A percentile compares a stretch with the other conserved stretches of the same genome.
Conservation (phyloP, 164 flowering plant species). For the Berberis thunbergii region DNA sequence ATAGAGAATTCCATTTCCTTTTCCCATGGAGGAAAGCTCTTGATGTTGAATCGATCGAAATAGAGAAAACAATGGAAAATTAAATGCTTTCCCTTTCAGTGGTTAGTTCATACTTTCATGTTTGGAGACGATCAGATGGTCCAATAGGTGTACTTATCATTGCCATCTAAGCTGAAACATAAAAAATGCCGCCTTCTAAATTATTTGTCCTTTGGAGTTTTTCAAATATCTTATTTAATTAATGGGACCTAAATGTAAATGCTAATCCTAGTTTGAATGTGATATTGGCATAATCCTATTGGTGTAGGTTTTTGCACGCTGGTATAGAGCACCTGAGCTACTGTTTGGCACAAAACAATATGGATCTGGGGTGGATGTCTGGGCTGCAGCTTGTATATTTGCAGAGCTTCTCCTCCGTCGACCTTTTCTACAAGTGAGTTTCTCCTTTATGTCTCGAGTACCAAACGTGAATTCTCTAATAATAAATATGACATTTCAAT, state of each 20-base stretch:
- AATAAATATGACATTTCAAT: too few species aligned
- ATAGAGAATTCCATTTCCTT: too few species aligned
- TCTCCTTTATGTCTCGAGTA: not conserved
- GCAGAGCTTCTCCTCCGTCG: constrained; percentile 95
- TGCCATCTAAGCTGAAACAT: too few species aligned
- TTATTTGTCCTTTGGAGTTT: not conserved
- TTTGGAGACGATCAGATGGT: too few species aligned
- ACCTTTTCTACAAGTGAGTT: constrained; percentile 79
- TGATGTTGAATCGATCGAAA: too few species aligned
- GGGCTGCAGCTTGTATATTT: constrained; percentile 99
- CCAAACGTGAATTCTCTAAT: too few species aligned
- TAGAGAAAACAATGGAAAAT: too few species aligned
- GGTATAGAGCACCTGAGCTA: constrained; percentile 98
- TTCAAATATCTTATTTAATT: not conserved
- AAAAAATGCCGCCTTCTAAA: too few species aligned
- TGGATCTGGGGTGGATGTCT: constrained; percentile 94
- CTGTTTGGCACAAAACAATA: constrained; percentile 94
- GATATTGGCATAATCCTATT: constrained; percentile 3
- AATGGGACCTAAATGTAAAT: not conserved
- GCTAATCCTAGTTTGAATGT: not conserved
- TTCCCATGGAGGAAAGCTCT: too few species aligned
- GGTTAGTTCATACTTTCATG: too few species aligned
- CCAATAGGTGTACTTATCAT: too few species aligned
- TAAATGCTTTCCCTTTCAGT: too few species aligned
- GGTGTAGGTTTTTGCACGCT: constrained; percentile 84